These are phyloP conservation scores for Elongisporangium prolatum DNA, from an alignment of 352 stramenopile genomes.

Conservation along the genomic window DNA sequence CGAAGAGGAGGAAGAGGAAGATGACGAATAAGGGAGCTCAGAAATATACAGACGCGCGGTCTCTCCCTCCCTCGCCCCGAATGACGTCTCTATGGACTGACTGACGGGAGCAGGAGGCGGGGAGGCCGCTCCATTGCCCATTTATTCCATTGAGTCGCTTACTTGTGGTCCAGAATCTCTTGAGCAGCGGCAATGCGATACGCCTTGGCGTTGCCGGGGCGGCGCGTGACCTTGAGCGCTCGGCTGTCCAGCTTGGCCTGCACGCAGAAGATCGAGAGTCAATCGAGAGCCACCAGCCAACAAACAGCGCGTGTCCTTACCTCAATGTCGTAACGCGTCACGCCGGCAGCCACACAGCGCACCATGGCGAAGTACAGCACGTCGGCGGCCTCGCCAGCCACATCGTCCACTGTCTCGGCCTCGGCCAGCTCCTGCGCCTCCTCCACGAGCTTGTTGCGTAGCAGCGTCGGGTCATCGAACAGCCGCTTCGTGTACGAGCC, in stretches of 20 bases:
- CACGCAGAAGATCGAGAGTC: background rate
- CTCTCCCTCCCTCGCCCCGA: slow-evolving; percentile 6
- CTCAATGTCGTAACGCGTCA: slow-evolving; percentile 91
- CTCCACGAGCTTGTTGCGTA: slow-evolving; percentile 96
- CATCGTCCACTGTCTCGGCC: slow-evolving; percentile 78
- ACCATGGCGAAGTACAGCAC: slow-evolving; percentile 97
- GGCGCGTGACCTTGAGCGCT: slow-evolving; percentile 89
- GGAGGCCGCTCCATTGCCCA: background rate
- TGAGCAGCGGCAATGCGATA: slow-evolving; percentile 82
- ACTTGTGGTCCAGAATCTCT: slow-evolving; percentile 57
- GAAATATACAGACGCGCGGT: slow-evolving; percentile 12
- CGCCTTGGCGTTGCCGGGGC: slow-evolving; percentile 84
- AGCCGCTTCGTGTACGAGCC: slow-evolving; percentile 96
- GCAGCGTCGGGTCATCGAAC: slow-evolving; percentile 89
- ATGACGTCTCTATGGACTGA: background rate
- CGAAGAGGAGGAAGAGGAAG: slow-evolving; percentile 69
- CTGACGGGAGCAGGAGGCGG: background rate
- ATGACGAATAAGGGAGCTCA: slow-evolving; percentile 29
- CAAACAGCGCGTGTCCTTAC: slow-evolving; percentile 16
- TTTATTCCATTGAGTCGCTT: slow-evolving; percentile 9
- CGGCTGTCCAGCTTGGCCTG: slow-evolving; percentile 89
- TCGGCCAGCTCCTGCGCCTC: slow-evolving; percentile 94
- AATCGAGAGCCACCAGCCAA: background rate
- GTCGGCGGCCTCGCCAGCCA: slow-evolving; percentile 93
- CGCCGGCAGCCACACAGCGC: slow-evolving; percentile 87